Conservation (phyloP, 768 basidiomycete genomes). For the Pisolithus marmoratus region DNA sequence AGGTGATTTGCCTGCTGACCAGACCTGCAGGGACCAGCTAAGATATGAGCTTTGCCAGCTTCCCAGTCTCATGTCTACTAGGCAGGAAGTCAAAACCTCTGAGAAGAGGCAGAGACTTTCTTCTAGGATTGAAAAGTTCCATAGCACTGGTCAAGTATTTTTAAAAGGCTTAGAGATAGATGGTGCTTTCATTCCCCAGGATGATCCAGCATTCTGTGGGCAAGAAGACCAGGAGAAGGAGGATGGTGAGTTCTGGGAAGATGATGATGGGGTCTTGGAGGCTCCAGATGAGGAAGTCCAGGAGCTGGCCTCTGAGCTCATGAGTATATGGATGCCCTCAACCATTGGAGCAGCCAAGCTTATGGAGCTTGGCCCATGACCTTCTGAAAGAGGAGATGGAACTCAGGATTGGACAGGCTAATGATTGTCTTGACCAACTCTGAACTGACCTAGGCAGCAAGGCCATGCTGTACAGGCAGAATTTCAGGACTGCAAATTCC, state of each 20-base stretch:
- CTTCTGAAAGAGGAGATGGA: constrained; percentile 1
- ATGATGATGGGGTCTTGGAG: not conserved
- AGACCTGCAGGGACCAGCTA: not conserved
- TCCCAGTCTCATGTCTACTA: not conserved
- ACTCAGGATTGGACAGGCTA: constrained; percentile 2
- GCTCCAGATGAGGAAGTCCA: not conserved
- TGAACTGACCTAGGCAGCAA: not conserved
- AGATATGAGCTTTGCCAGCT: not conserved
- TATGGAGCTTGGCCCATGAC: not conserved
- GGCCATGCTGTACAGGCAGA: constrained; percentile 1
- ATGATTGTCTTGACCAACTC: constrained; percentile 1
- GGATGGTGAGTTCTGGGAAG: not conserved
- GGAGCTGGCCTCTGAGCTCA: constrained; percentile 1
- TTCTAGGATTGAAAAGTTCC: not conserved
- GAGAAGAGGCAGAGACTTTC: not conserved
- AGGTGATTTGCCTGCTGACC: not conserved
- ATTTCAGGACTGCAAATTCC: not conserved
- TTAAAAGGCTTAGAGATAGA: not conserved
- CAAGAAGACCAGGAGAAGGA: not conserved
- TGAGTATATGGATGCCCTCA: constrained; percentile 5
- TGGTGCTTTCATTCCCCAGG: not conserved
- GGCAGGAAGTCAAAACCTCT: not conserved
- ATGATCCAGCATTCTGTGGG: not conserved
- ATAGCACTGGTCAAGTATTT: not conserved
- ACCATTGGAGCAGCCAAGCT: not conserved